Base-by-base conservation (phyloP, 495 filamentous ascomycete species). In the Xylaria curta region DNA sequence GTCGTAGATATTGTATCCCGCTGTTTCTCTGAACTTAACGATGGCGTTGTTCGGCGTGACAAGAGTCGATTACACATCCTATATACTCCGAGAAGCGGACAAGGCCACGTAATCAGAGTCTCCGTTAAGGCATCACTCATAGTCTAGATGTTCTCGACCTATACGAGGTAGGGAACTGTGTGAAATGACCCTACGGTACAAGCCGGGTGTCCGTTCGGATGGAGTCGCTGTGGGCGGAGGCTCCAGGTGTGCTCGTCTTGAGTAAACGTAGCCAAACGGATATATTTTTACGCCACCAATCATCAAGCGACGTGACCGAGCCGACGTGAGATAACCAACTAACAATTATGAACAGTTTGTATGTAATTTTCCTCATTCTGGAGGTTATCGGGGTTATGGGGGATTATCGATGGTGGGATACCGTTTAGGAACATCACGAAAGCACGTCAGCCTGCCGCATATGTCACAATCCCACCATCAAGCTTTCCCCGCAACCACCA, bases 401-500 rank as follows among this genome's bases (percentile, higher is more conserved):
- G 26, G 47, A 54, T 56, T 67, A 26, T 67, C 65, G 65, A 67
- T 4, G 47, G 33, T 28, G 17, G 47, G 49, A 24, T 56, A 40
- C 65, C 1, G 13, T 69, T 47, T 47, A 4, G 66, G 40, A 38
- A 36, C 7, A n/a, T n/a, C n/a, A 56, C 40, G n/a, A 13, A 49
- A 69, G 54, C 54, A 61, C 66, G 66, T 69, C 66, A 69, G 54
- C 66, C n/a, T 21, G 31, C 26, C 38, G n/a, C 40, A 69, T 19
- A 69, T 69, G 66, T 69, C 66, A 61, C 56, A 61, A 59, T 59
- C 51, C 40, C 36, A 56, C 24, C 15, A 17, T 10, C 12, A 46
- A 21, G 54, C 38, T 69, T 69, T 69, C 66, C 66, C 66, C 66
- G 66, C 66, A 69, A 69, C 26, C 66, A 69, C 66, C 54, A 60